Evolutionary conservation across 345 rosid species (phyloP).

Genomic region (Jatropha curcas): DNA sequence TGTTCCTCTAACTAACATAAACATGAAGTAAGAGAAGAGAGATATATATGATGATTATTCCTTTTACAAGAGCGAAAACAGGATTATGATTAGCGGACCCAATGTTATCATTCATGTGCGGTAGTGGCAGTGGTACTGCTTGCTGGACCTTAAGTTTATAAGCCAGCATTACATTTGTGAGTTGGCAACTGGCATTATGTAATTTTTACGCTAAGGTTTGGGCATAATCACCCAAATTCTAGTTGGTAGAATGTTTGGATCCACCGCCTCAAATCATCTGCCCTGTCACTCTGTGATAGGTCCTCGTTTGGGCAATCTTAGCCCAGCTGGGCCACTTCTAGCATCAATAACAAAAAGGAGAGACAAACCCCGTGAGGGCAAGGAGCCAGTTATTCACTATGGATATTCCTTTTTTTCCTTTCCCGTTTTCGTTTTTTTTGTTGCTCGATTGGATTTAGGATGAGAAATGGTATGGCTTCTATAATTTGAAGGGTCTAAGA

Average conservation of each 20-base stretch:
- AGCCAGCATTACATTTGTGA: background rate
- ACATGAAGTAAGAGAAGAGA: no score
- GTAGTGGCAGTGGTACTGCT: no score
- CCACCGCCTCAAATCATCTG: background rate
- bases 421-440: no score
- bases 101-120: no score
- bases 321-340: no score
- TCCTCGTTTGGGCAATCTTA: background rate
- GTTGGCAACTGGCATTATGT: slow-evolving; percentile 20
- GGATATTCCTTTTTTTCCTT: no score
- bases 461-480: no score
- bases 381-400: no score
- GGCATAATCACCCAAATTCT: slow-evolving; percentile 6
- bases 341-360: no score
- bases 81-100: background rate
- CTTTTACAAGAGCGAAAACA: background rate
- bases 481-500: no score
- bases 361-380: background rate
- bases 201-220: slow-evolving; percentile 16
- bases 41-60: background rate
- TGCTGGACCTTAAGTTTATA: background rate
- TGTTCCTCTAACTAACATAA: no score
- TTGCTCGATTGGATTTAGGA: no score
- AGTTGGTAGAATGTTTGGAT: slow-evolving; percentile 15
- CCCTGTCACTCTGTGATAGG: slow-evolving; percentile 13